Evolutionary conservation across 208 protist genomes (phyloP), one percentile per base, ranked within the genome.

Genomic region (Borovskyia barvae): DNA sequence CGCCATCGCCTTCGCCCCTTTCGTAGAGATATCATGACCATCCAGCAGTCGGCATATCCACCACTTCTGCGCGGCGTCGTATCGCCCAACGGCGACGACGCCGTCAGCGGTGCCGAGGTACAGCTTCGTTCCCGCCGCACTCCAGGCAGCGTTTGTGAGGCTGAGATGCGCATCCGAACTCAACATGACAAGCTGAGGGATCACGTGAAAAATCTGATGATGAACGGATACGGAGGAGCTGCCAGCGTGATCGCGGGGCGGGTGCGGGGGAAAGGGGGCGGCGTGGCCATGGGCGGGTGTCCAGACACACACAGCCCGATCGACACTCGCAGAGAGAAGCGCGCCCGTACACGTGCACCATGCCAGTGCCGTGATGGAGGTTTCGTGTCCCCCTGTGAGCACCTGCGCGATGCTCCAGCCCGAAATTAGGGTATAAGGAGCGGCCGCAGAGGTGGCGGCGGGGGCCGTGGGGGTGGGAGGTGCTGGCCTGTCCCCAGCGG

Each of bases 71-170:
- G 45, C 41, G 2, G 35, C 5, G 25, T 78, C 77, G 75, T 79
- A 88, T n/a, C 67, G 58, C 26, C 81, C 81, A 6, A 88, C 81
- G 11, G 77, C 81, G 41, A 88, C 70, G 35, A 57, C 82, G 12
- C 69, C 68, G 12, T 62, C 67, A 8, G 78, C 70, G 30, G 72
- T 77, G 25, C 75, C 78, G 40, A 89, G 41, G 53, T 79, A 81
- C 29, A 89, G 60, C 51, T 85, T 89, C 0, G 48, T 55, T 41
- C 82, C 77, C 15, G 43, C 51, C 14, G 43, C 49, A 61, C 70
- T 82, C 78, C 82, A 86, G 32, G 75, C 67, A 39, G 57, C 70
- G 12, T 25, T 35, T 4, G 77, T 82, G 9, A 75, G 62, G 65
- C 66, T 55, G 69, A 43, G 56, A 66, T 57, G 26, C 57, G 75